A percentile compares a stretch with the other conserved stretches of the same genome.
Evolutionary conservation across 1,284 basidiomycete genomes (phyloP).

Genomic region (Trichosporon coremiiforme): DNA sequence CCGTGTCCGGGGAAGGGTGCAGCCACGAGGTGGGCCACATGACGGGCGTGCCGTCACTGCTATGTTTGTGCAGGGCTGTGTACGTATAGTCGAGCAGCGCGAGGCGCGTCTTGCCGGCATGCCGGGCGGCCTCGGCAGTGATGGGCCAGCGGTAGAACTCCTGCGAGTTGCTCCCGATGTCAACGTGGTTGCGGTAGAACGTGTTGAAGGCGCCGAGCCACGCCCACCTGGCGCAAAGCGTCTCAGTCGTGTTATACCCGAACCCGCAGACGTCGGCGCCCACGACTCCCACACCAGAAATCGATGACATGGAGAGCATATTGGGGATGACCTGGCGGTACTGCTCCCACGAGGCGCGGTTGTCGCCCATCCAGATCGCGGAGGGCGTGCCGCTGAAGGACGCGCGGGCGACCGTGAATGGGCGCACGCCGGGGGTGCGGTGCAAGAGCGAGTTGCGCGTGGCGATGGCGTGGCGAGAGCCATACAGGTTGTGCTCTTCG

Average conservation of each 20-base stretch:
- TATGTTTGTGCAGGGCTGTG: conserved; percentile 67
- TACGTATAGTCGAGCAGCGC: conserved; percentile 72
- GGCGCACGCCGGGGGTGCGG: conserved; percentile 64
- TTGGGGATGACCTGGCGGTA: conserved; percentile 25
- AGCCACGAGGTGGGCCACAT: conserved; percentile 70
- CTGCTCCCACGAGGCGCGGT: conserved; percentile 61
- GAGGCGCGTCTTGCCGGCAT: conserved; percentile 62
- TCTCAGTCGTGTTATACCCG: conserved; percentile 71
- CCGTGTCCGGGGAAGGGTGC: conserved; percentile 70
- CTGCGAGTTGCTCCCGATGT: conserved; percentile 55
- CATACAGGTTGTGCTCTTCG: conserved; percentile 67
- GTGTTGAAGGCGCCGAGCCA: conserved; percentile 62
- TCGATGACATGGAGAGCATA: conserved; percentile 27
- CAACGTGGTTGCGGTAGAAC: conserved; percentile 53
- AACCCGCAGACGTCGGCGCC: conserved; percentile 68
- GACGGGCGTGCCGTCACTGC: conserved; percentile 59
- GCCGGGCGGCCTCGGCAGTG: conserved; percentile 67
- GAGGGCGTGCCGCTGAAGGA: conserved; percentile 68
- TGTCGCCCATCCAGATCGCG: conserved; percentile 68
- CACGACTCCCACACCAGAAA: conserved; percentile 59
- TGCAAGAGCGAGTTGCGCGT: conserved; percentile 66
- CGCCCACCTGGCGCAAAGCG: conserved; percentile 74
- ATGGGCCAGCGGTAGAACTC: conserved; percentile 76
- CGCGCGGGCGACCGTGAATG: conserved; percentile 70
- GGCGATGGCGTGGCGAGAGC: conserved; percentile 68